Percentiles rank a stretch among this genome's conserved stretches.
Evolutionary conservation across 2,329 filamentous ascomycete genomes (phyloP).

Genomic region (Calonectria multiphialidica): DNA sequence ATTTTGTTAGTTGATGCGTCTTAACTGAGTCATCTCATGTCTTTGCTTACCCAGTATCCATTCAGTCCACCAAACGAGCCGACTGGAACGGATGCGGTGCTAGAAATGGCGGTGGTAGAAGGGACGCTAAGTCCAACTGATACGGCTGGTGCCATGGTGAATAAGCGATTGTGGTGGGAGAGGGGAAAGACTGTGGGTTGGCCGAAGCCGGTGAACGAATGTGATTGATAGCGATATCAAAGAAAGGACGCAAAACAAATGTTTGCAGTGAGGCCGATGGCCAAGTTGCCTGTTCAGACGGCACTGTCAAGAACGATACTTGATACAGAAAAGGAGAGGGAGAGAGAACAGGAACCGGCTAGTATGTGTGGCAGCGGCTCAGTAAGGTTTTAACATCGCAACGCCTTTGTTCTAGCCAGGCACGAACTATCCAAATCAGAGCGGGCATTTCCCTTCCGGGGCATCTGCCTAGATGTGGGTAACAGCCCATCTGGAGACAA

Average conservation of each 20-base stretch:
- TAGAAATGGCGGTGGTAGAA: not conserved
- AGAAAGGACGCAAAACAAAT: constrained; percentile 56
- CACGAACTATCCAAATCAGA: constrained; percentile 14
- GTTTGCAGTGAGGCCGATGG: constrained; percentile 41
- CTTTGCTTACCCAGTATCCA: constrained; percentile 53
- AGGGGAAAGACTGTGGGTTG: constrained; percentile 48
- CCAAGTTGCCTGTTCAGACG: constrained; percentile 19
- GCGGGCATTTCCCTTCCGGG: constrained; percentile 41
- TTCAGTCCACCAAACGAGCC: constrained; percentile 49
- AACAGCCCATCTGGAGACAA: not conserved
- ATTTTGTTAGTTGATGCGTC: not conserved
- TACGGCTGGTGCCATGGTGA: constrained; percentile 36
- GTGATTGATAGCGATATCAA: constrained; percentile 49
- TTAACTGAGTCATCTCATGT: too few species aligned
- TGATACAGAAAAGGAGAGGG: constrained; percentile 30
- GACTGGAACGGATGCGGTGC: constrained; percentile 15
- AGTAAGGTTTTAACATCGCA: constrained; percentile 5
- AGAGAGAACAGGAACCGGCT: constrained; percentile 25
- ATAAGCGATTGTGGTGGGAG: not conserved
- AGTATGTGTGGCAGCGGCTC: constrained; percentile 18
- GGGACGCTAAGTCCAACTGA: constrained; percentile 25
- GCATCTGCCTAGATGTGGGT: not conserved
- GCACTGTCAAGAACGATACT: constrained; percentile 37
- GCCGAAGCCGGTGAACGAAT: constrained; percentile 50
- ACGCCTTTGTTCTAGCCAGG: constrained; percentile 4